Percentiles rank a stretch among this genome's conserved stretches.
Conservation (phyloP, 2,329 filamentous ascomycete genomes). For the Stenocarpella maydis region DNA sequence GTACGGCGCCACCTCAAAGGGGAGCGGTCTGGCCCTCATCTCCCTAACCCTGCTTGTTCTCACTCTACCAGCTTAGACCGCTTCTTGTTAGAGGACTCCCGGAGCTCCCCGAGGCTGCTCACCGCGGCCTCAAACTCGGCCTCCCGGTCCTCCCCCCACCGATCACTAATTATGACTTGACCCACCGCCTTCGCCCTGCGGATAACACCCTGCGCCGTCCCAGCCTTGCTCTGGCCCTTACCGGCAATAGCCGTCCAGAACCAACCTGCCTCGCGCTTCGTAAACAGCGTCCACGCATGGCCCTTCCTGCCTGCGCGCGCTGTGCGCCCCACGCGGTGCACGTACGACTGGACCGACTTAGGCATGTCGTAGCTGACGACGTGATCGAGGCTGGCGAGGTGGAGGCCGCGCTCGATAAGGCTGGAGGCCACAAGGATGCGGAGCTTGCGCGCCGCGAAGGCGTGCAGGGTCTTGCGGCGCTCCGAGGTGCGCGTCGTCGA, state of each 20-base stretch:
- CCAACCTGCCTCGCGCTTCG: slow-evolving; percentile 85
- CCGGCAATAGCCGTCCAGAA: slow-evolving; percentile 86
- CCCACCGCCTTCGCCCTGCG: slow-evolving; percentile 55
- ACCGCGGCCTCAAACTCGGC: slow-evolving; percentile 64
- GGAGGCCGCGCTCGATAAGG: slow-evolving; percentile 89
- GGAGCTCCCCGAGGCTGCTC: slow-evolving; percentile 57
- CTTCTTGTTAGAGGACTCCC: slow-evolving; percentile 32
- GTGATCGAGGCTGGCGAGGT: slow-evolving; percentile 79
- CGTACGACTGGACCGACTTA: slow-evolving; percentile 79
- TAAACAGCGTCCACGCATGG: slow-evolving; percentile 86
- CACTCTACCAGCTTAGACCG: not conserved
- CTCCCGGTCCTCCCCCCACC: slow-evolving; percentile 58
- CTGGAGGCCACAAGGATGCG: slow-evolving; percentile 89
- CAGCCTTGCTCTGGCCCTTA: slow-evolving; percentile 50
- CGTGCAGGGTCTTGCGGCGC: slow-evolving; percentile 71
- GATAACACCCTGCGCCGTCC: slow-evolving; percentile 47
- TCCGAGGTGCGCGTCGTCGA: slow-evolving; percentile 79
- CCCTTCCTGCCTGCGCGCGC: slow-evolving; percentile 81
- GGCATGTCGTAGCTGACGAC: slow-evolving; percentile 96
- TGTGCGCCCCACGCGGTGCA: slow-evolving; percentile 91
- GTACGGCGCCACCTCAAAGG: too few relatives aligned
- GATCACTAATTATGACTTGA: slow-evolving; percentile 53
- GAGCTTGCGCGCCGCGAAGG: slow-evolving; percentile 69
- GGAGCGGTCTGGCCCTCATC: too few relatives aligned
- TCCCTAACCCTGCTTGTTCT: too few relatives aligned